These are phyloP conservation scores for Vickermania ingenoplastis DNA, from an alignment of 208 protist genomes.

Conservation along the genomic window DNA sequence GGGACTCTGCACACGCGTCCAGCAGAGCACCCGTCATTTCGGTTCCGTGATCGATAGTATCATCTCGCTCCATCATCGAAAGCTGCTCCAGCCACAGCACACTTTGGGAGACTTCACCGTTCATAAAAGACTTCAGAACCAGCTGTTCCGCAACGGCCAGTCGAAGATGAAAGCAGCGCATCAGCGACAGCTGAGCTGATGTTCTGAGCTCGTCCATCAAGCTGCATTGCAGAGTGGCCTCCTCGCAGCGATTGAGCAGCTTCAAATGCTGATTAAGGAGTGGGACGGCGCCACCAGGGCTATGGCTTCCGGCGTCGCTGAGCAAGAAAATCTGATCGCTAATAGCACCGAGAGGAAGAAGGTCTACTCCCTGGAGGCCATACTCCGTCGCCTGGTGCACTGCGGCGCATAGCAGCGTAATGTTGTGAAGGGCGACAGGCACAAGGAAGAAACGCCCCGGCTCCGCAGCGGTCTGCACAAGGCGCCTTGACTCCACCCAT, in stretches of 20 bases:
- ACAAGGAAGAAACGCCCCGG: slow-evolving; percentile 30
- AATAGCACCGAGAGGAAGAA: slow-evolving; percentile 52
- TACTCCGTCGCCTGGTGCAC: slow-evolving; percentile 21
- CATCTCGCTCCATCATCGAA: slow-evolving; percentile 7
- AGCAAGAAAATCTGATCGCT: slow-evolving; percentile 46
- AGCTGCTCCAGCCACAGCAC: slow-evolving; percentile 20
- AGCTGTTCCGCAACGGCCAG: slow-evolving; percentile 39
- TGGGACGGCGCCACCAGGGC: slow-evolving; percentile 19
- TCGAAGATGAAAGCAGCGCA: slow-evolving; percentile 32
- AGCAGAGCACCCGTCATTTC: slow-evolving; percentile 15
- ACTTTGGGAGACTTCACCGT: slow-evolving; percentile 18
- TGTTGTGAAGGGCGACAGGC: slow-evolving; percentile 53
- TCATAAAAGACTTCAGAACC: slow-evolving; percentile 26
- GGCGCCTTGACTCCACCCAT: slow-evolving; percentile 9
- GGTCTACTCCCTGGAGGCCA: slow-evolving; percentile 15
- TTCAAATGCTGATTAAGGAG: slow-evolving; percentile 27
- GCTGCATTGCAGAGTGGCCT: slow-evolving; percentile 13
- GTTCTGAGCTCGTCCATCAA: slow-evolving; percentile 29
- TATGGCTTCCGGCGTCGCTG: slow-evolving; percentile 12
- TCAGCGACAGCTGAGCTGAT: slow-evolving; percentile 39
- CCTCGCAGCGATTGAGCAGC: slow-evolving; percentile 19
- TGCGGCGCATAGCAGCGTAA: slow-evolving; percentile 42
- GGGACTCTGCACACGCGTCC: slow-evolving; percentile 9
- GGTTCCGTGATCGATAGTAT: background rate
- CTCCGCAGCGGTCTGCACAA: slow-evolving; percentile 13